phyloP scores from a whole-genome alignment of 1,284 basidiomycete species.

The Trametes hirsuta region DNA sequence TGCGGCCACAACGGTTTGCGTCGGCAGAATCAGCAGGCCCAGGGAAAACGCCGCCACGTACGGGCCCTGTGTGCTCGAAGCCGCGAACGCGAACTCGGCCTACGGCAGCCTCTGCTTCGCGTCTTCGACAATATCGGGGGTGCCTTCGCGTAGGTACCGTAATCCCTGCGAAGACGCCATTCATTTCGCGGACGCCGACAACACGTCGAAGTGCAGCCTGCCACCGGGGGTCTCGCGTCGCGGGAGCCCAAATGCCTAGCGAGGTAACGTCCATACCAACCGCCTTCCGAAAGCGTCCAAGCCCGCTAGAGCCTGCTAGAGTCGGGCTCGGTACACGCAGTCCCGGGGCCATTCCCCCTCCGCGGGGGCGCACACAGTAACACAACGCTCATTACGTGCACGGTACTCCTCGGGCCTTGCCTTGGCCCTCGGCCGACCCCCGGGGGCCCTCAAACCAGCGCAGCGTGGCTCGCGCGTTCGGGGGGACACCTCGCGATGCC shows the following conservation, averaged over 20 bases:
- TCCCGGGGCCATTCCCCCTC: no score
- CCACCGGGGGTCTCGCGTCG: background rate
- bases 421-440: background rate
- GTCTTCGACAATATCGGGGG: conserved; percentile 14
- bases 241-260: no score
- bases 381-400: conserved; percentile 1
- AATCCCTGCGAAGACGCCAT: background rate
- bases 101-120: background rate
- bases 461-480: background rate
- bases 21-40: no score
- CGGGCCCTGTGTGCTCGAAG: background rate
- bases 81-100: background rate
- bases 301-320: no score
- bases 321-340: no score
- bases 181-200: background rate
- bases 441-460: background rate
- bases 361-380: no score
- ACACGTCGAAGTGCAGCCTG: conserved; percentile 2
- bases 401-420: background rate
- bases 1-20: no score
- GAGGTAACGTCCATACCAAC: no score
- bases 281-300: no score
- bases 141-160: background rate
- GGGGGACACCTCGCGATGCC: background rate
- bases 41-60: background rate